Evolutionary conservation across 768 basidiomycete genomes (phyloP).

Genomic region (Amanita polypyramis): DNA sequence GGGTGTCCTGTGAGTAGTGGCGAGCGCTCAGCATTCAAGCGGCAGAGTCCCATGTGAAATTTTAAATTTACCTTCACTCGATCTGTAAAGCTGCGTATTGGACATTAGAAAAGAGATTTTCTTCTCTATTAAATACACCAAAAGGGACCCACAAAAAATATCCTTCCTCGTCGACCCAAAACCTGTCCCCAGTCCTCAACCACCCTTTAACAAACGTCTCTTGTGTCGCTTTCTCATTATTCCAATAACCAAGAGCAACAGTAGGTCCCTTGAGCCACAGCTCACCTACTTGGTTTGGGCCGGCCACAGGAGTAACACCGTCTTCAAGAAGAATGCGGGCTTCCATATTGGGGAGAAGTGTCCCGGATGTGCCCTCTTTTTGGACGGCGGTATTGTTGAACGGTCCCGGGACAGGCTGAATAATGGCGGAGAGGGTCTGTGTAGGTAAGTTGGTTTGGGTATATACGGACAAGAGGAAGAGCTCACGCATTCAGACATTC

Average conservation of each 20-base stretch:
- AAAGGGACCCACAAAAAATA: conserved; percentile 48
- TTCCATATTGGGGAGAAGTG: conserved; percentile 55
- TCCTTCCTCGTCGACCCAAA: conserved; percentile 47
- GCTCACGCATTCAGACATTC: conserved; percentile 60
- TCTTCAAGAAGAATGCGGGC: conserved; percentile 52
- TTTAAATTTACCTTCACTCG: conserved; percentile 48
- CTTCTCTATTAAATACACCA: background rate
- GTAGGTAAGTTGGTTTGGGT: background rate
- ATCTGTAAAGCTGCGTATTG: conserved; percentile 49
- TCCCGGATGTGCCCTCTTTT: conserved; percentile 38
- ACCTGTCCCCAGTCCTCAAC: conserved; percentile 67
- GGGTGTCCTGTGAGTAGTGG: conserved; percentile 47
- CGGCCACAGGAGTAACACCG: conserved; percentile 34
- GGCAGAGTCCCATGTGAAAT: background rate
- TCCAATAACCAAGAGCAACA: conserved; percentile 61
- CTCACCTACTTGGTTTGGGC: conserved; percentile 52
- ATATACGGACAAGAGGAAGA: background rate
- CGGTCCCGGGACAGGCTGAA: conserved; percentile 32
- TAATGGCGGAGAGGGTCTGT: conserved; percentile 46
- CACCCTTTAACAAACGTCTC: conserved; percentile 66
- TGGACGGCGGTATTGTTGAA: conserved; percentile 33
- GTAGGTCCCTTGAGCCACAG: conserved; percentile 47
- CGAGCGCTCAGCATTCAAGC: too few relatives aligned
- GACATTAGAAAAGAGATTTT: background rate
- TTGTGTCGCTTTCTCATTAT: conserved; percentile 53